phyloP scores from a whole-genome alignment of 225 moss, liverwort and hornwort species.

The Takakia lepidozioides region DNA sequence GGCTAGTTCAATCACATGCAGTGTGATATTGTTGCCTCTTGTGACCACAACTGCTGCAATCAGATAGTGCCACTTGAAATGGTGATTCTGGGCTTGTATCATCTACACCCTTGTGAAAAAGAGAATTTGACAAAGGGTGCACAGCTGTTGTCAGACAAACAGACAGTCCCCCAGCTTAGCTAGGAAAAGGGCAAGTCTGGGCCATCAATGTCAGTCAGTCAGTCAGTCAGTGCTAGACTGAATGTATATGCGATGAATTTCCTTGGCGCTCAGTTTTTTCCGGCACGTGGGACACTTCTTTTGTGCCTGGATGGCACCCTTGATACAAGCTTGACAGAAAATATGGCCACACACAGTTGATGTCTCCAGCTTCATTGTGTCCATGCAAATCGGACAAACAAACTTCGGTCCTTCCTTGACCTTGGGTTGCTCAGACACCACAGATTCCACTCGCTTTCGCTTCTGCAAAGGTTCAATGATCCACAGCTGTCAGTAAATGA shows the following conservation, averaged over 20 bases:
- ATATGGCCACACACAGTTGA: conserved; percentile 92
- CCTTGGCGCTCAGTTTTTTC: conserved; percentile 41
- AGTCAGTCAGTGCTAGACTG: conserved; percentile 8
- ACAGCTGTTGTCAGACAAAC: too few relatives aligned
- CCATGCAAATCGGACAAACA: conserved; percentile 82
- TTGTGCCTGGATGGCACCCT: conserved; percentile 59
- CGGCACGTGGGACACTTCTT: conserved; percentile 94
- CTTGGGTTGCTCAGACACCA: conserved; percentile 6
- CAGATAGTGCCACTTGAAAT: too few relatives aligned
- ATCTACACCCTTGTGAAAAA: too few relatives aligned
- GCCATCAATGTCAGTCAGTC: too few relatives aligned
- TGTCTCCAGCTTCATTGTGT: conserved; percentile 81
- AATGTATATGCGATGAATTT: conserved; percentile 78
- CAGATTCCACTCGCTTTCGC: conserved; percentile 9
- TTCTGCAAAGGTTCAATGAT: background rate
- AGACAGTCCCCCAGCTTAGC: too few relatives aligned
- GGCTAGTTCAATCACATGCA: too few relatives aligned
- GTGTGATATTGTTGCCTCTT: too few relatives aligned
- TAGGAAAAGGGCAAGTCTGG: too few relatives aligned
- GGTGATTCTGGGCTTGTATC: too few relatives aligned
- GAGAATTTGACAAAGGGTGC: too few relatives aligned
- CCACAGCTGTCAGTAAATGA: background rate
- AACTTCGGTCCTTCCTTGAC: conserved; percentile 42
- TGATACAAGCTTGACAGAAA: conserved; percentile 73
- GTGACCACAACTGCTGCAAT: too few relatives aligned